Evolutionary conservation across 176 grass and related monocot species (phyloP), one percentile per base, ranked within the genome.

Genomic region (Triticum timopheevii): DNA sequence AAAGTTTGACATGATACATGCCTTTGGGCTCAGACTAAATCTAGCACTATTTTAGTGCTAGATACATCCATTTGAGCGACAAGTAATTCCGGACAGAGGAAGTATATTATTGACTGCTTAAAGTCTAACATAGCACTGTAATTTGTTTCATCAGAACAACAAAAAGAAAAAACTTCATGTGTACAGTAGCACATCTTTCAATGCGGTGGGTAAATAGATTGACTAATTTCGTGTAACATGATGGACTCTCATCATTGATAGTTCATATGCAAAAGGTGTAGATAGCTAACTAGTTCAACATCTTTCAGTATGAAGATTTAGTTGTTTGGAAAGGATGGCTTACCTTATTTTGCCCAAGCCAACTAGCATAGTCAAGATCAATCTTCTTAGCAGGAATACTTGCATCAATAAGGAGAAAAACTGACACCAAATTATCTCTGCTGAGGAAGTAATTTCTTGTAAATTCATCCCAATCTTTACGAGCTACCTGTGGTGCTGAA

Each of bases 331-430:
- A 86, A 73, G 7, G 38, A 84, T 76, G 68, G 35, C 1, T 65
- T 88, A 91, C 97, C 92, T 94, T 93, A 25, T 98, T 98, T 88
- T 91, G 86, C 73, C 97, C 97, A 85, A 98, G 92, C 97, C 97
- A 98, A 86, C 97, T 96, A 73, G 97, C 94, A 85, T 96, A 98
- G 72, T 98, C 97, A 87, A 98, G 93, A 91, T 98, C 97, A 80
- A 98, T 96, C 86, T 98, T 92, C 82, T 98, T 98, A 61, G 92
- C 88, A 44, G 97, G 97, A 63, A 98, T 98, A 90, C 94, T 98
- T 73, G 94, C 97, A 96, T 98, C 94, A 85, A 96, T 90, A 88
- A 98, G 93, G 49, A 98, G 88, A 82, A 98, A 96, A 50, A 98
- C 94, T 25, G 97, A 96, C 15, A 98, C 92, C 65, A 98, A 85